Base-by-base conservation (phyloP, 352 stramenopile species). In the Globisporangium spinosum region DNA sequence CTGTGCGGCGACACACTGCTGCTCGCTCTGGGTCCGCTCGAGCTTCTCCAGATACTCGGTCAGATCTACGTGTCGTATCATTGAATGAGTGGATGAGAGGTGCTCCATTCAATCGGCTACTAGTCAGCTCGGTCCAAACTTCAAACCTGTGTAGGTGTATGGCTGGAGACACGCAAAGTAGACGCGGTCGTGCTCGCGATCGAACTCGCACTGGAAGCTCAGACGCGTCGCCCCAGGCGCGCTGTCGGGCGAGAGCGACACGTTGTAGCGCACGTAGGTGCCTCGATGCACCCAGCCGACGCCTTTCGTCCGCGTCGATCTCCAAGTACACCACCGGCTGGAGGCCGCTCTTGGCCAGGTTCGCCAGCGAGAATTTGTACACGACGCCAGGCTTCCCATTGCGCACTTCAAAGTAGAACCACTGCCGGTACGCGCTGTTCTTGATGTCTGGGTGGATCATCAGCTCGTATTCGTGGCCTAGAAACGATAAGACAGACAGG, bases 381-480 rank as follows among this genome's bases (percentile, higher is more conserved):
- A 34, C 64, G 15, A 80, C n/a, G 9, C 80, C 83, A 5, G 71
- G 78, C 1, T 51, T 35, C 1, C 71, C 82, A 67, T 92, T 92
- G 40, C 74, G 84, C 20, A 96, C 84, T 38, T 88, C 68, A 65
- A 97, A 97, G 78, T 97, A 97, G 71, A 96, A 97, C 90, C 90
- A 97, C 71, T 97, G 90, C 8, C 86, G 79, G 61, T 94, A 94
- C 10, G 86, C 86, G 57, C 83, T 85, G 66, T 94, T 94, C 74
- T 89, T 90, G 64, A 92, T 75, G 70, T 94, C 86, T 0, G 86
- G 86, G 55, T 92, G 86, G 49, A 94, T 82, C 9, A 78, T 27
- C 13, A 94, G 57, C 40, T 94, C 86, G 65, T 92, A 94, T 59
- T 91, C 83, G 3, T 94, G 85, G 2, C 53, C 65, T 78, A 63